Base-by-base conservation (phyloP, 2,329 filamentous ascomycete species). In the Hypoxylon sp. region DNA sequence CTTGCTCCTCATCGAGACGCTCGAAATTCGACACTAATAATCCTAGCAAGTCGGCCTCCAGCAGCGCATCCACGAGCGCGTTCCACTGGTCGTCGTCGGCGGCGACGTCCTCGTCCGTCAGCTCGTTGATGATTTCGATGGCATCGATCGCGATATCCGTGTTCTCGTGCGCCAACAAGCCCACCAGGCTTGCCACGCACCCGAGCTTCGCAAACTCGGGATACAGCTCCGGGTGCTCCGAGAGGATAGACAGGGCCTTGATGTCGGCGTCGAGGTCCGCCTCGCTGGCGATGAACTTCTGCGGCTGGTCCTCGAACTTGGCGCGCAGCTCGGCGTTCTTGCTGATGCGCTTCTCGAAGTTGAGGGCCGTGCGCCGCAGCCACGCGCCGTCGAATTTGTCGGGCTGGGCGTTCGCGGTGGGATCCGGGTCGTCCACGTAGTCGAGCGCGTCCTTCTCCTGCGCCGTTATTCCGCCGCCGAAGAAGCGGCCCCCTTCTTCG, bases 401-500 rank as follows among this genome's bases (percentile, higher is more conserved):
- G 0, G 87, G 84, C 8, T 75, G 64, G 44, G 76, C 72, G 30
- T 75, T 75, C 7, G 72, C 74, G 52, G 78, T 76, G 24, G 75
- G 76, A 19, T 77, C 78, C 73, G 72, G 67, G 41, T 64, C 73
- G 51, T 97, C 93, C 65, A 99, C 87, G 74, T 91, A 98, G 78
- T 98, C 91, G 73, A 99, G 85, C 19, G 95, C 92, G 70, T 93
- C 87, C 2, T 89, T 89, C 68, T 96, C 93, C 69, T 92, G 85
- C 60, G 89, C 85, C 24, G 90, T 92, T 71, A 99, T 90, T 32
- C 95, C 95, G 56, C 93, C 92, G 44, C 94, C 95, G 72, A 97
- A 99, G 81, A 99, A 99, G 10, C 95, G 89, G 0, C 94, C 95
- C 68, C 97, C 95, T 55, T 97, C 93, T 71, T 97, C 94, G 69